Conservation (phyloP, 345 rosid genomes). For the Kernera saxatilis region DNA sequence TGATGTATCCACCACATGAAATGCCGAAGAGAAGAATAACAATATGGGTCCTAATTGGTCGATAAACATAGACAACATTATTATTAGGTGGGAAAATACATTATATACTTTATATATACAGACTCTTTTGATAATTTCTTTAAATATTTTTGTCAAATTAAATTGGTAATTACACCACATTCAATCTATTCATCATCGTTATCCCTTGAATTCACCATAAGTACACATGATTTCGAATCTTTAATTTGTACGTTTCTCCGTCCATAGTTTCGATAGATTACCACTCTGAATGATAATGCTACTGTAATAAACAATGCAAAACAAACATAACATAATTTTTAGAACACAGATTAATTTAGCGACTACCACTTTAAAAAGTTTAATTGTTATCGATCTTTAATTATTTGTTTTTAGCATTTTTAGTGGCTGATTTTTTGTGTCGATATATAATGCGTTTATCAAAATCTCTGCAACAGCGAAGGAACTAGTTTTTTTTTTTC, state of each 20-base stretch:
- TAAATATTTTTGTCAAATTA: neutral
- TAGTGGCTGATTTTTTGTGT: no score
- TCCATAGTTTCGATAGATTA: slow-evolving; percentile 9
- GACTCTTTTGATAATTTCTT: neutral
- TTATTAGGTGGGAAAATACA: slow-evolving; percentile 9
- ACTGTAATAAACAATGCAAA: neutral
- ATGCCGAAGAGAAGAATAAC: slow-evolving; percentile 21
- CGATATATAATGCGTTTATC: no score
- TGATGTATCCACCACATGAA: slow-evolving; percentile 28
- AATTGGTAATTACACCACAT: neutral
- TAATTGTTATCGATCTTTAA: neutral
- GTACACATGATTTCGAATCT: neutral
- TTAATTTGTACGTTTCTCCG: neutral
- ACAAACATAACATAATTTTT: neutral
- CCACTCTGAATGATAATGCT: neutral
- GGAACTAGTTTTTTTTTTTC: neutral
- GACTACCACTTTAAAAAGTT: neutral
- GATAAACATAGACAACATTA: slow-evolving; percentile 29
- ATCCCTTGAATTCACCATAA: neutral
- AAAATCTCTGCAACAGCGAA: neutral
- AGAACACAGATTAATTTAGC: neutral
- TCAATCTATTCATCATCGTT: neutral
- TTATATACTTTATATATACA: neutral
- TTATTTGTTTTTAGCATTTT: neutral
- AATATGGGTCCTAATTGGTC: slow-evolving; percentile 30